Evolutionary conservation across 257 asterid species (phyloP).

Genomic region (Solanum arcanum): DNA sequence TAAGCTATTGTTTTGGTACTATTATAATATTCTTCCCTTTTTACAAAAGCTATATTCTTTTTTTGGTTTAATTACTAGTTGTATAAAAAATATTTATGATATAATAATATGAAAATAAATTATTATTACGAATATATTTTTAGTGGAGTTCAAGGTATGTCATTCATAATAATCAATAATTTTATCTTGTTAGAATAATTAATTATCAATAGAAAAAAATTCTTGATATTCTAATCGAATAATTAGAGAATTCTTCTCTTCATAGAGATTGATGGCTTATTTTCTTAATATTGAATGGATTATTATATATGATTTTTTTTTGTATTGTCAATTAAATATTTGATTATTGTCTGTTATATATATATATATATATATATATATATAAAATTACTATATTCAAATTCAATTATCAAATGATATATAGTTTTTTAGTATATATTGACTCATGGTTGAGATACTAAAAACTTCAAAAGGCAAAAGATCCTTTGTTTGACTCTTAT

Average conservation of each 20-base stretch:
- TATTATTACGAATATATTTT: no score
- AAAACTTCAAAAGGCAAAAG: not conserved
- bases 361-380: no score
- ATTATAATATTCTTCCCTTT: not conserved
- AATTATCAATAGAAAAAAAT: not conserved
- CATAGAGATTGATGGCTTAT: not conserved
- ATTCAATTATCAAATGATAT: not conserved
- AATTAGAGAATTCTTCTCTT: not conserved
- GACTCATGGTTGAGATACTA: not conserved
- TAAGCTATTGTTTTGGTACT: not conserved
- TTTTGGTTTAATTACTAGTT: not conserved
- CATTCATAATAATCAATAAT: not conserved
- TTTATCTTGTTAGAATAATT: no score
- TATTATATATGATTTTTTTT: not conserved
- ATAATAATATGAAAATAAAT: not conserved
- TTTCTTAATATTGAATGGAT: not conserved
- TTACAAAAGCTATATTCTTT: not conserved
- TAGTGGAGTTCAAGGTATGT: not conserved
- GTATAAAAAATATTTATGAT: not conserved
- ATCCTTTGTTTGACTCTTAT: not conserved
- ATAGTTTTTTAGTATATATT: not conserved
- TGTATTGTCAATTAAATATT: not conserved
- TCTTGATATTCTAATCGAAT: not conserved
- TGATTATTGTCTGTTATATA: not conserved
- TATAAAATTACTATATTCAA: not conserved